Evolutionary conservation across 139 green algal species (phyloP).

Genomic region (Spirogloea muscicola): DNA sequence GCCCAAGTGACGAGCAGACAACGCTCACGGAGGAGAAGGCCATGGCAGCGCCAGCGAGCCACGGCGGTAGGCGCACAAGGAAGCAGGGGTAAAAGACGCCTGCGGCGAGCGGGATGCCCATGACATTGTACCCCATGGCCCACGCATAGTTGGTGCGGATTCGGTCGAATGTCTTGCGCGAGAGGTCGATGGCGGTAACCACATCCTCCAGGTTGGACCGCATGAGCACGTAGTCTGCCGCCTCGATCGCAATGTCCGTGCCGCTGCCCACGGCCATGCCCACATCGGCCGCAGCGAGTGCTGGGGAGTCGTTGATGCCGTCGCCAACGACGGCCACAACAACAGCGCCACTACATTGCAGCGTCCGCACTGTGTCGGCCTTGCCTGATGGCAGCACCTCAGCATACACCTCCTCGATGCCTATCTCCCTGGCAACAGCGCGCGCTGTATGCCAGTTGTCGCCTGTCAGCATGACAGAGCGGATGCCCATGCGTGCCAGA

Average conservation of each 20-base stretch:
- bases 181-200: slow-evolving; percentile 82
- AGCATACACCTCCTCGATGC: slow-evolving; percentile 56
- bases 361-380: slow-evolving; percentile 51
- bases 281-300: slow-evolving; percentile 87
- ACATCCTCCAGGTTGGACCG: slow-evolving; percentile 81
- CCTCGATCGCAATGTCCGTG: slow-evolving; percentile 72
- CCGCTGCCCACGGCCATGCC: slow-evolving; percentile 87
- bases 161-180: slow-evolving; percentile 70
- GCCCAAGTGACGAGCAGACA: slow-evolving; percentile 72
- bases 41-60: slow-evolving; percentile 87
- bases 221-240: slow-evolving; percentile 93
- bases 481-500: slow-evolving; percentile 56
- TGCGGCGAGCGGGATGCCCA: slow-evolving; percentile 78
- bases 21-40: slow-evolving; percentile 82
- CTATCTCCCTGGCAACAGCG: slow-evolving; percentile 58
- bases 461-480: slow-evolving; percentile 66
- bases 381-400: slow-evolving; percentile 75
- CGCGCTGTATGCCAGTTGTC: slow-evolving; percentile 82
- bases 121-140: slow-evolving; percentile 91
- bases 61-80: slow-evolving; percentile 79
- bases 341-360: slow-evolving; percentile 53
- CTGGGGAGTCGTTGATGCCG: slow-evolving; percentile 95
- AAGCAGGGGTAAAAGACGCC: slow-evolving; percentile 71
- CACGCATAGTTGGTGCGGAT: slow-evolving; percentile 91
- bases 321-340: slow-evolving; percentile 97